These are phyloP conservation scores for Aureobasidium sp. DNA, from an alignment of 2,329 filamentous ascomycete genomes.

Conservation along the genomic window DNA sequence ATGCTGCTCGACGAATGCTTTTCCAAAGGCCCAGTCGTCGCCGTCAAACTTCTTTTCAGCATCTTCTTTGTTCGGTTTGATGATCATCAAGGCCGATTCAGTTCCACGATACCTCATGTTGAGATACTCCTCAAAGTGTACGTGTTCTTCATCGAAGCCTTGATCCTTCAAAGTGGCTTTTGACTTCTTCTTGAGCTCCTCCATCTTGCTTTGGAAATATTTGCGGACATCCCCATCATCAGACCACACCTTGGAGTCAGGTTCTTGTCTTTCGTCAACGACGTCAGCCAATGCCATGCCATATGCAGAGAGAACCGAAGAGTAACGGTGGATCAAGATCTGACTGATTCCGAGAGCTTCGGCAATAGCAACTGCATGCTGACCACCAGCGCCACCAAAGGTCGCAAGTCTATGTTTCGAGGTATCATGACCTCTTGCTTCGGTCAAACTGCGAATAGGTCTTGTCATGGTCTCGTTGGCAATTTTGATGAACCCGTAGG, in stretches of 20 bases:
- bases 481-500: conserved; percentile 81
- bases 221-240: conserved; percentile 51
- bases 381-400: conserved; percentile 85
- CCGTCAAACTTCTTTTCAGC: conserved; percentile 52
- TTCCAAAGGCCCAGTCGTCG: conserved; percentile 73
- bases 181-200: conserved; percentile 71
- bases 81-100: conserved; percentile 83
- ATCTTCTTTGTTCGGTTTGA: conserved; percentile 62
- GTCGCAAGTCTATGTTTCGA: conserved; percentile 85
- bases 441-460: conserved; percentile 82
- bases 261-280: conserved; percentile 82
- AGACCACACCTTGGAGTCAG: conserved; percentile 55
- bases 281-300: conserved; percentile 91
- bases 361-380: conserved; percentile 87
- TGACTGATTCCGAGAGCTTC: conserved; percentile 76
- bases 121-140: conserved; percentile 84
- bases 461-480: conserved; percentile 89
- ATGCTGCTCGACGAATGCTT: conserved; percentile 79
- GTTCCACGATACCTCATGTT: conserved; percentile 91
- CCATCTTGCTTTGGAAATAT: conserved; percentile 66
- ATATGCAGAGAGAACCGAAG: conserved; percentile 82
- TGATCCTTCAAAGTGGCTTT: conserved; percentile 61
- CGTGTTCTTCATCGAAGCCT: conserved; percentile 67
- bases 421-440: conserved; percentile 87
- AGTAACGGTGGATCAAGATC: conserved; percentile 80